These are phyloP conservation scores for Dipteronia sinensis DNA, from an alignment of 345 rosid genomes.

Conservation along the genomic window DNA sequence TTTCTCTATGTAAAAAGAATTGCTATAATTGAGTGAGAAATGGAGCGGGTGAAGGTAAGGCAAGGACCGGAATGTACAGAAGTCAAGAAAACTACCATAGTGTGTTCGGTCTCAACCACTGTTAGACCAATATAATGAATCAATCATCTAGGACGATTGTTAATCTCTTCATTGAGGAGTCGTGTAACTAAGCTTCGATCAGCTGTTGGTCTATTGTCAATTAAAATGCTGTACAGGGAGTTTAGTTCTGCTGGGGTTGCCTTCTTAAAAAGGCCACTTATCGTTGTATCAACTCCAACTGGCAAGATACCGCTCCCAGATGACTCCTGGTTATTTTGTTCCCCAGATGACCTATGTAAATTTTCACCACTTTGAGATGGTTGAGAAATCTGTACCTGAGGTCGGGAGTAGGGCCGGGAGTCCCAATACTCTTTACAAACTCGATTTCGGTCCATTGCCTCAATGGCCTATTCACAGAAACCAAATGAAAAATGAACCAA, in stretches of 20 bases:
- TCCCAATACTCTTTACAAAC: constrained; percentile 95
- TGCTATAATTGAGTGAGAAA: constrained; percentile 13
- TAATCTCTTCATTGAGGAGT: constrained; percentile 68
- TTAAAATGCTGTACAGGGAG: constrained; percentile 47
- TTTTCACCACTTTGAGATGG: constrained; percentile 36
- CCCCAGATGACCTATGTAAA: constrained; percentile 26
- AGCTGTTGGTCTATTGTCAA: constrained; percentile 33
- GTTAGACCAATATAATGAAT: constrained; percentile 24
- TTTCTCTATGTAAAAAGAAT: constrained; percentile 26
- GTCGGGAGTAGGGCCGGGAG: constrained; percentile 89
- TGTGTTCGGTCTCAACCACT: neutral
- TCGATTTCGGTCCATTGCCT: constrained; percentile 80
- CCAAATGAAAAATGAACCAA: neutral
- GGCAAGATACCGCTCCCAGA: constrained; percentile 31
- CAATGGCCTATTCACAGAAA: constrained; percentile 62
- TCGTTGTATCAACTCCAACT: constrained; percentile 38
- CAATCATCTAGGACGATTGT: constrained; percentile 42
- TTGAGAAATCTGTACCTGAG: constrained; percentile 66
- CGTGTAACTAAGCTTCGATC: constrained; percentile 38
- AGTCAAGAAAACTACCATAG: constrained; percentile 16
- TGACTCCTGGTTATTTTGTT: constrained; percentile 23
- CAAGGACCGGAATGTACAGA: constrained; percentile 37
- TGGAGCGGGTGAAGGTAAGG: constrained; percentile 8
- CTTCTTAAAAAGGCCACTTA: constrained; percentile 67
- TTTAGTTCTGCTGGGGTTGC: constrained; percentile 67